Conservation (phyloP, 352 stramenopile genomes). For the Phytophthora pisi region DNA sequence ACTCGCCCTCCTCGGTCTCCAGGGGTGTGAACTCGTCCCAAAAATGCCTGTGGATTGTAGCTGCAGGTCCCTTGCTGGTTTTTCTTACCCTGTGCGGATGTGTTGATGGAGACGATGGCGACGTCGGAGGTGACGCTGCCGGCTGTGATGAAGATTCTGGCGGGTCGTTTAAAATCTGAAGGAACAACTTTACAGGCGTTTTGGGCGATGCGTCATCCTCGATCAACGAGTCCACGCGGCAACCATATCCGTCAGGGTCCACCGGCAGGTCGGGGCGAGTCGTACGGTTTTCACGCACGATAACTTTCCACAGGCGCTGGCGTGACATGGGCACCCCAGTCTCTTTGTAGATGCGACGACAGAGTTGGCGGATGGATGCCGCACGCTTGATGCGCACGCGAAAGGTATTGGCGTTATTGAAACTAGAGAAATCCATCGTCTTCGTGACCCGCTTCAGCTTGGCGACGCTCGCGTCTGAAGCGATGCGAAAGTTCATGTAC, state of each 20-base stretch:
- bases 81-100: slow-evolving; percentile 1
- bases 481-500: slow-evolving; percentile 82
- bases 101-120: slow-evolving; percentile 30
- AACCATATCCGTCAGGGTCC: slow-evolving; percentile 44
- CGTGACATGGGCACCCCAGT: slow-evolving; percentile 68
- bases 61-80: slow-evolving; percentile 6
- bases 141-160: slow-evolving; percentile 12
- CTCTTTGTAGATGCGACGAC: slow-evolving; percentile 60
- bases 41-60: slow-evolving; percentile 59
- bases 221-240: slow-evolving; percentile 63
- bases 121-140: slow-evolving; percentile 11
- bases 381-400: slow-evolving; percentile 72
- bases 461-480: slow-evolving; percentile 69
- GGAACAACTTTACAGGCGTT: slow-evolving; percentile 67
- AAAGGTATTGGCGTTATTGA: slow-evolving; percentile 64
- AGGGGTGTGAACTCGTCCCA: slow-evolving; percentile 63
- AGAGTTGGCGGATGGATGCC: slow-evolving; percentile 68
- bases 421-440: slow-evolving; percentile 77
- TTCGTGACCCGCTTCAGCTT: slow-evolving; percentile 80
- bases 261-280: slow-evolving; percentile 73
- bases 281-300: slow-evolving; percentile 85
- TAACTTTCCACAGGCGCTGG: slow-evolving; percentile 86
- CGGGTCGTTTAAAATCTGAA: slow-evolving; percentile 62
- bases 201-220: slow-evolving; percentile 78
- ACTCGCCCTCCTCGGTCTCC: slow-evolving; percentile 22